Evolutionary conservation across 2,329 filamentous ascomycete genomes (phyloP), one percentile per base, ranked within the genome.

Genomic region (Ophiosphaerella herpotricha): DNA sequence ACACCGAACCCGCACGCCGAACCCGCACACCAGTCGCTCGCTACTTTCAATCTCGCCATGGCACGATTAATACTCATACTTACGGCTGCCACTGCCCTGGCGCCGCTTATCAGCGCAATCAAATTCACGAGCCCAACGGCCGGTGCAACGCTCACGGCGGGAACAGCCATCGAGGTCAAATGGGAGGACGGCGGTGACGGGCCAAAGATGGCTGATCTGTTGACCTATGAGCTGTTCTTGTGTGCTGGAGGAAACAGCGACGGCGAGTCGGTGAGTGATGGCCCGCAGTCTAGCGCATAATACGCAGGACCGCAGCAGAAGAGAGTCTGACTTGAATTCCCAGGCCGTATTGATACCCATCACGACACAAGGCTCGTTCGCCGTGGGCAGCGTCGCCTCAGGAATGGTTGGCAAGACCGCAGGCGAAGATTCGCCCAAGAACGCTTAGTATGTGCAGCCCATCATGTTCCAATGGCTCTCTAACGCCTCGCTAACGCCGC

Each of bases 191-290:
- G 78, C 24, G 80, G 80, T 35, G 71, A 72, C 16, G 69, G 75
- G 37, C 82, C 84, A 2, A 64, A 72, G 3, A 66, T 85, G 32
- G 64, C 78, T 7, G 76, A 81, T 48, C 74, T 86, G 36, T 67
- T 73, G 2, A 75, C 77, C 14, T 89, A 85, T 67, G 75, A 82
- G 52, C 69, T 89, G 40, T 82, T 80, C 57, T 73, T 89, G 18
- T 83, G 82, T 61, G 80, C 82, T 6, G 85, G 85, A 46, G 83
- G 84, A 39, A 83, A 86, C 63, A 71, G 75, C 2, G 74, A 70
- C n/a, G 24, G 21, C 14, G 43, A 50, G 42, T 46, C 39, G 13
- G 36, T 31, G 35, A 39, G 14, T 46, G 14, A 11, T 8, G 11
- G 26, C 26, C 6, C 2, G 6, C 26, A 29, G 26, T 29, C 6